These are phyloP conservation scores for Aspergillus eucalypticola DNA, from an alignment of 2,329 filamentous ascomycete species.

Conservation along the genomic window DNA sequence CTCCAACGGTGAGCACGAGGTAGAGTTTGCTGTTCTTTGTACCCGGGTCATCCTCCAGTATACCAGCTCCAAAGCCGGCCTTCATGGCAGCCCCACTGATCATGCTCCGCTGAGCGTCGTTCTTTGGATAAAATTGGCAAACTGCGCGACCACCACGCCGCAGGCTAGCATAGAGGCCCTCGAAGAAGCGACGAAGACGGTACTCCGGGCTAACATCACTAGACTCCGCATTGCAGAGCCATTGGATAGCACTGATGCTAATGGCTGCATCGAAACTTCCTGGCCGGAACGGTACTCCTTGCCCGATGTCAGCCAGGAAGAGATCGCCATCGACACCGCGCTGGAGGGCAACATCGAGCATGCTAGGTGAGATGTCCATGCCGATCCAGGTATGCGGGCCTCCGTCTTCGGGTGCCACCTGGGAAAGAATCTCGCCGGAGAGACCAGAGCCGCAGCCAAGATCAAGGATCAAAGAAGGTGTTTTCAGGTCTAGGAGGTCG, in stretches of 20 bases:
- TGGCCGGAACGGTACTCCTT: conserved; percentile 89
- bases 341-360: conserved; percentile 93
- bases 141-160: conserved; percentile 84
- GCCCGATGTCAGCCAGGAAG: conserved; percentile 91
- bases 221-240: conserved; percentile 94
- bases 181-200: conserved; percentile 82
- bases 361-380: conserved; percentile 92
- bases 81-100: conserved; percentile 87
- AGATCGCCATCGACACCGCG: conserved; percentile 90
- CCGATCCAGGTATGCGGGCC: conserved; percentile 95
- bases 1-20: conserved; percentile 86
- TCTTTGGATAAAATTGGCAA: conserved; percentile 98
- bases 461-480: conserved; percentile 87
- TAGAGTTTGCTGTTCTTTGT: conserved; percentile 98
- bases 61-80: conserved; percentile 91
- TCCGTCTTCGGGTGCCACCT: conserved; percentile 66
- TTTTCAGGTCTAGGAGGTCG: conserved; percentile 77
- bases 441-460: conserved; percentile 95
- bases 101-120: conserved; percentile 87
- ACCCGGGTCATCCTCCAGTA: conserved; percentile 91
- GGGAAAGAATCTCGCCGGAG: conserved; percentile 87
- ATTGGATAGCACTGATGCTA: conserved; percentile 94
- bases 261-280: conserved; percentile 94
- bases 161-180: conserved; percentile 82
- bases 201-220: conserved; percentile 79